Percentiles rank a stretch among this genome's conserved stretches.
These are phyloP conservation scores for Nothophaeocryptopus gaeumannii DNA, from an alignment of 2,329 filamentous ascomycete genomes.

Conservation along the genomic window DNA sequence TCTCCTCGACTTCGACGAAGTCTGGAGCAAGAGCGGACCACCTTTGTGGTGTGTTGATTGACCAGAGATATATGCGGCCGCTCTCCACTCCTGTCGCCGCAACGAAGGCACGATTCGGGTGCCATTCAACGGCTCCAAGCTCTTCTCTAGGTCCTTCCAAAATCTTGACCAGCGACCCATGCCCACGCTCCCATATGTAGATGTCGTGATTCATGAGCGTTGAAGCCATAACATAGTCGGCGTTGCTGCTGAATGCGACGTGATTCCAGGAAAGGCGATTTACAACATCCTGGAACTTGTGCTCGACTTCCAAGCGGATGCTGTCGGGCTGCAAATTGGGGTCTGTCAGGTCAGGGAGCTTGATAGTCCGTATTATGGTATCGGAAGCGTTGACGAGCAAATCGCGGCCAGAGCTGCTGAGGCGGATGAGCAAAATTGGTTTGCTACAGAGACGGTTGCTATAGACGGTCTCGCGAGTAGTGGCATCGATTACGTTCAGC, in stretches of 20 bases:
- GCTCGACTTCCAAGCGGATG: conserved; percentile 85
- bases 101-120: conserved; percentile 80
- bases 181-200: conserved; percentile 94
- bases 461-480: conserved; percentile 78
- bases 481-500: conserved; percentile 88
- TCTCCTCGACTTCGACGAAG: conserved; percentile 96
- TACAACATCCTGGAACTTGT: conserved; percentile 97
- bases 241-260: conserved; percentile 88
- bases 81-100: conserved; percentile 91
- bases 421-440: conserved; percentile 80
- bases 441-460: conserved; percentile 84
- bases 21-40: conserved; percentile 97
- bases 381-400: conserved; percentile 91
- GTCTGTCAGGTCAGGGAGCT: conserved; percentile 69
- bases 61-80: conserved; percentile 93
- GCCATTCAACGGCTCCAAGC: conserved; percentile 95
- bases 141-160: conserved; percentile 96
- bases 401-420: conserved; percentile 80
- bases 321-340: conserved; percentile 74
- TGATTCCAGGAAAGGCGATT: conserved; percentile 96
- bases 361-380: conserved; percentile 88
- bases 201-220: conserved; percentile 99
- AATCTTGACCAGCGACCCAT: conserved; percentile 93
- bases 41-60: conserved; percentile 87
- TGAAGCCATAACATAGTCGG: conserved; percentile 92